Evolutionary conservation across 176 grass and related monocot genomes (phyloP), one percentile per base, ranked within the genome.

Genomic region (Paspalum notatum): DNA sequence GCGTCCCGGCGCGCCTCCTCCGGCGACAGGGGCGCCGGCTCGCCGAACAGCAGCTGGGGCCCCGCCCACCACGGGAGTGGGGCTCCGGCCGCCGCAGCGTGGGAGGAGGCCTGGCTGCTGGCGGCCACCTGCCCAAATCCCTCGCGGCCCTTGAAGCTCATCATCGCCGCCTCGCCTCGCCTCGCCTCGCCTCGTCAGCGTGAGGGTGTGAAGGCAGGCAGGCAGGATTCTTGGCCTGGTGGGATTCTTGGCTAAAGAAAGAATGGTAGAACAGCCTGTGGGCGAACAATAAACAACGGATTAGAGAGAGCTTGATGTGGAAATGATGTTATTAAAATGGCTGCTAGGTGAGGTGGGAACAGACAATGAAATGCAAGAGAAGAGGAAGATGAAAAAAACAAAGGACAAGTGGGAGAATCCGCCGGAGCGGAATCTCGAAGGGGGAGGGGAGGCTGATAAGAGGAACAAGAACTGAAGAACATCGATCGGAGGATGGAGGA

Each of bases 31-130:
- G 90, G 65, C 61, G 85, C 88, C 27, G 78, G 69, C 17, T 94
- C 94, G 7, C 87, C 83, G 71, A 82, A 94, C 41, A 91, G 59
- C 74, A 85, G 42, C 70, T 92, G 95, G 47, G 85, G 62, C 63
- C 85, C 90, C 56, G 91, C 60, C 95, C 92, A 92, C 90, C 95
- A 94, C 38, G 92, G 87, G 71, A 84, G 41, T 22, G 86, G 63
- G 40, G 74, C 76, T 70, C 82, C 82, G 55, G 62, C 72, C 62
- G 82, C 71, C 68, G 82, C 87, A 70, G 42, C 66, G 13, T 55
- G 47, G 77, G 62, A 12, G 70, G 15, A 11, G 51, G 16, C 85
- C 43, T 80, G 84, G 18, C 48, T 62, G 46, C 12, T 22, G 58
- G 42, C 42, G 46, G 58, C 54, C 13, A 56, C 82, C 55, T 85